Evolutionary conservation across 805 yeast species (phyloP), one percentile per base, ranked within the genome.

Genomic region (Priceomyces carsonii): DNA sequence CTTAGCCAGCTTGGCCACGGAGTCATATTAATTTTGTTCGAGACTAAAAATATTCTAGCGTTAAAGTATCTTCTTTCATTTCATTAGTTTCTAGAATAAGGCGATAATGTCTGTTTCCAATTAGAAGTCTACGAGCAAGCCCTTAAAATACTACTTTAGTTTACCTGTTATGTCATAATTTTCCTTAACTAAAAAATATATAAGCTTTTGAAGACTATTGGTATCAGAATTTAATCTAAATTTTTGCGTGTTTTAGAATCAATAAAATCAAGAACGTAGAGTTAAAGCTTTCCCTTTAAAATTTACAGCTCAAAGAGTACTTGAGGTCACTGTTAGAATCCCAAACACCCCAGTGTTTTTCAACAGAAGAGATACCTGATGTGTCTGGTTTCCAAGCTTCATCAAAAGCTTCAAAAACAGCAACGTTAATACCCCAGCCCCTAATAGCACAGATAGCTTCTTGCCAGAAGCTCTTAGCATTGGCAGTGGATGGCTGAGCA

Each of bases 331-430:
- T 55, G 47, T 70, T 62, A 40, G 74, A 49, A 49, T 78, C 81
- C 71, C 81, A 86, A 40, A 87, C 84, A 73, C 98, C 98, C 96
- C 96, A 91, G 75, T 88, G 80, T 63, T 84, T 80, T 75, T 91
- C 98, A 47, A 87, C 96, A 53, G 79, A 85, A 45, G 82, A 68
- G 42, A 89, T 80, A 51, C 90, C 95, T 39, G 93, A 82, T 40
- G 95, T 80, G 60, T 78, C 78, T 52, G 96, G 96, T 75, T 91
- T 91, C 96, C 97, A 91, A 43, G 84, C 75, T 75, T 91, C 98
- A 62, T 91, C 98, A 51, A 83, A 84, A 29, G 96, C 96, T 76
- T 91, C 98, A 58, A 91, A 91, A 25, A 80, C 91, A 57, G 87
- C 79, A 33, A 90, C 91, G 63, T 91, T 87, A 56, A 91, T 71